These are phyloP conservation scores for Candida chilensis DNA, from an alignment of 805 yeast species.

Conservation along the genomic window DNA sequence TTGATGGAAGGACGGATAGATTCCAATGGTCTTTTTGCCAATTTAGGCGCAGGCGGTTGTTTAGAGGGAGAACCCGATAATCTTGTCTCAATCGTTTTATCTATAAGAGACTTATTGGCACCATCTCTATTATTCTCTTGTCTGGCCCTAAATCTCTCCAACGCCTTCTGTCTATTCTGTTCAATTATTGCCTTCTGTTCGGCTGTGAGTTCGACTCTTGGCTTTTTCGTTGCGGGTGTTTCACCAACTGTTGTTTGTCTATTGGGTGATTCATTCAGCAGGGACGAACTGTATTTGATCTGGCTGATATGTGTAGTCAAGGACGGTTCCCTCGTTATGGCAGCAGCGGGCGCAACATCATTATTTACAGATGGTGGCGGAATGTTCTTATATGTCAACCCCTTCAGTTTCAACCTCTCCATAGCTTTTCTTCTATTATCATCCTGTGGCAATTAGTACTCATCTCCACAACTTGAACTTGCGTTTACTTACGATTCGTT, in stretches of 20 bases:
- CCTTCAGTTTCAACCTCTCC: constrained; percentile 44
- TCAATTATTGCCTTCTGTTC: constrained; percentile 23
- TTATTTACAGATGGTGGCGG: constrained; percentile 1
- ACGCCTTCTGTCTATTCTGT: constrained; percentile 22
- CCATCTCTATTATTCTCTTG: constrained; percentile 16
- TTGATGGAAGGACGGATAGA: constrained; percentile 38
- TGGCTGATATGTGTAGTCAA: background rate
- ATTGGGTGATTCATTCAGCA: constrained; percentile 8
- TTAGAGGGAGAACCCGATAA: background rate
- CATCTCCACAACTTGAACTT: background rate
- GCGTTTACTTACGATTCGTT: constrained; percentile 21
- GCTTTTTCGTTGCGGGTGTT: constrained; percentile 5
- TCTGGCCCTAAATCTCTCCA: constrained; percentile 17
- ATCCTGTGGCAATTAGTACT: constrained; percentile 28
- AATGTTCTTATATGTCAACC: constrained; percentile 5
- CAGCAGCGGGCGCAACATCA: constrained; percentile 1
- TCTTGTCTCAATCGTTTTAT: constrained; percentile 5
- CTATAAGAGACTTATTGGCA: constrained; percentile 3
- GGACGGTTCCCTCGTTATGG: constrained; percentile 1
- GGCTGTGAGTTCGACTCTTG: constrained; percentile 12
- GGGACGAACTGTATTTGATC: background rate
- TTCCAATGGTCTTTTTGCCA: constrained; percentile 9
- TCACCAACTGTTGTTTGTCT: constrained; percentile 2
- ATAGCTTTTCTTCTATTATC: constrained; percentile 56
- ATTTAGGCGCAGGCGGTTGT: too few relatives aligned